Evolutionary conservation across 345 rosid genomes (phyloP), one percentile per base, ranked within the genome.

Genomic region (Excoecaria agallocha): DNA sequence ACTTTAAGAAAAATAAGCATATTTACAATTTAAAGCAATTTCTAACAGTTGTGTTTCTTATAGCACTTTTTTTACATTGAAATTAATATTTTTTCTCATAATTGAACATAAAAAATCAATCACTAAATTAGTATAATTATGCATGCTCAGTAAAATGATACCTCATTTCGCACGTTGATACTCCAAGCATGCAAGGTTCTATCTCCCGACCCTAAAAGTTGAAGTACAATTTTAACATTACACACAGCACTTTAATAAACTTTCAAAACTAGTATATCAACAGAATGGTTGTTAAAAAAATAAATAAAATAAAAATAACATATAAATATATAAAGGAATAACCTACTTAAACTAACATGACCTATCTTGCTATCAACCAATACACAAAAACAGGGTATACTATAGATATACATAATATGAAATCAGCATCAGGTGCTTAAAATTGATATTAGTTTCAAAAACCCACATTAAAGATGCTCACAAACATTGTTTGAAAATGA

Each of bases 101-200:
- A n/a, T n/a, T n/a, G n/a, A n/a, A n/a, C n/a, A n/a, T n/a, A n/a
- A n/a, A n/a, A n/a, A n/a, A n/a, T n/a, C n/a, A n/a, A n/a, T n/a
- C n/a, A n/a, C n/a, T n/a, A n/a, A n/a, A n/a, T n/a, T n/a, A n/a
- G n/a, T n/a, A n/a, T n/a, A n/a, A n/a, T n/a, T n/a, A n/a, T n/a
- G n/a, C n/a, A n/a, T n/a, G n/a, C n/a, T n/a, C n/a, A n/a, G n/a
- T n/a, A n/a, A n/a, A n/a, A n/a, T 22, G 20, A 70, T 88, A 94
- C 99, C 99, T 95, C 98, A 56, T 85, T 83, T 69, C n/a, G 80
- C 69, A 25, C 76, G 81, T 87, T 85, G 82, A 95, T 90, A 84
- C 86, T 89, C 98, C 97, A 95, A 60, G 96, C 96, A 84, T 86
- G 97, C 79, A 95, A 71, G 9, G 86, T 87, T 75, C 98, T 96